Evolutionary conservation across 148 eudicot species (phyloP), one percentile per base, ranked within the genome.

Genomic region (Limonium bicolor): DNA sequence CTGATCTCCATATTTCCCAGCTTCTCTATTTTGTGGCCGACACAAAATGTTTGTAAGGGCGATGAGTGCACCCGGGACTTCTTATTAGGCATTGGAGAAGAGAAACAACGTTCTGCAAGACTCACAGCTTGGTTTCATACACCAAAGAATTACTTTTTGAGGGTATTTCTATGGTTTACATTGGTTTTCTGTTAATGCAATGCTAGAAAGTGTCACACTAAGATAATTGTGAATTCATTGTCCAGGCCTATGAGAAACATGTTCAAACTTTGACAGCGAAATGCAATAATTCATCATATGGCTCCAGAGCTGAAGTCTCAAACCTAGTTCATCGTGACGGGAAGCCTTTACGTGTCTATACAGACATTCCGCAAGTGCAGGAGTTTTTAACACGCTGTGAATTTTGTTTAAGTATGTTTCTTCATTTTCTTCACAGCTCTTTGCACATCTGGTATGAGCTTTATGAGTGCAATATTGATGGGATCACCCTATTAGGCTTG

Each of bases 91-190:
- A 80, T 90, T 32, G 95, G 99, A 50, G 99, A 90, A 78, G 85
- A 78, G 47, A 84, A 74, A 55, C 95, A 90, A 48, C 82, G 95
- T 25, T 84, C 99, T 51, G 82, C 88, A 23, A 72, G 95, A 66
- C 76, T 90, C n/a, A 75, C 94, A 44, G 99, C 95, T 51, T 90
- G 95, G 99, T 90, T 80, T 63, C 85, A 78, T 36, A 90, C 99
- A n/a, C 99, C 95, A n/a, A 62, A 60, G 54, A 73, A 67, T 55
- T 90, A 72, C 64, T 90, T 84, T 51, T 23, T 78, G 29, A 72
- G 56, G 45, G 99, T 90, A 67, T 20, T 64, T 41, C 14, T 18
- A 24, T 39, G 27, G 35, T 15, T 36, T 33, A 25, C 38, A 25
- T 13, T 18, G 28, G 12, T 0, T 16, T 47, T 11, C 5, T 26